A percentile compares a stretch with the other conserved stretches of the same genome.
Evolutionary conservation across 306 rosid genomes (phyloP).

Genomic region (Quercus aquifolioides): DNA sequence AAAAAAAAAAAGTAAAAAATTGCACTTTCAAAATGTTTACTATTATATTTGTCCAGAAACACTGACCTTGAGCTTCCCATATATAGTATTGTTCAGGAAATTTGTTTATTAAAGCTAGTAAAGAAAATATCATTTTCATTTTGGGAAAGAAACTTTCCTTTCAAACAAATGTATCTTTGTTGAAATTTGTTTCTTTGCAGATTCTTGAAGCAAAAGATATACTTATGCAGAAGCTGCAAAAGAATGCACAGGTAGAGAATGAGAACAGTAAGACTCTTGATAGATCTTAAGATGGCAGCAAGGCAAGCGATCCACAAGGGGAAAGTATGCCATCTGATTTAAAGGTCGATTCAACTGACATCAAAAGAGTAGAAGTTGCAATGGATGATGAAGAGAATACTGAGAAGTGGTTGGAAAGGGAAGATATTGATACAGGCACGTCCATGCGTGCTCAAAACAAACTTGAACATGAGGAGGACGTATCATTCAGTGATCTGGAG

Average conservation of each 20-base stretch:
- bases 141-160: neutral
- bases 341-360: conserved; percentile 27
- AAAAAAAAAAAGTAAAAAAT: neutral
- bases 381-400: conserved; percentile 37
- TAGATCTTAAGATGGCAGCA: conserved; percentile 29
- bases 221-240: conserved; percentile 54
- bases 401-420: conserved; percentile 47
- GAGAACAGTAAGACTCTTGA: conserved; percentile 17
- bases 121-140: neutral
- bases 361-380: conserved; percentile 34
- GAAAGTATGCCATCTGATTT: conserved; percentile 22
- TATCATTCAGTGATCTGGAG: conserved; percentile 84
- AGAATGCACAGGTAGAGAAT: conserved; percentile 35
- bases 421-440: conserved; percentile 35
- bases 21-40: neutral
- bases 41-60: neutral
- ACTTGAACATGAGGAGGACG: conserved; percentile 52
- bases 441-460: conserved; percentile 34
- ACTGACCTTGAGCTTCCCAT: neutral
- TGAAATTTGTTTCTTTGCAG: conserved; percentile 28
- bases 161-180: neutral
- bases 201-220: conserved; percentile 68
- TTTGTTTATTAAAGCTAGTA: neutral
- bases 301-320: conserved; percentile 27
- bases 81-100: neutral